Conservation (phyloP, 805 yeast species). For the Starmerella davenportii region DNA sequence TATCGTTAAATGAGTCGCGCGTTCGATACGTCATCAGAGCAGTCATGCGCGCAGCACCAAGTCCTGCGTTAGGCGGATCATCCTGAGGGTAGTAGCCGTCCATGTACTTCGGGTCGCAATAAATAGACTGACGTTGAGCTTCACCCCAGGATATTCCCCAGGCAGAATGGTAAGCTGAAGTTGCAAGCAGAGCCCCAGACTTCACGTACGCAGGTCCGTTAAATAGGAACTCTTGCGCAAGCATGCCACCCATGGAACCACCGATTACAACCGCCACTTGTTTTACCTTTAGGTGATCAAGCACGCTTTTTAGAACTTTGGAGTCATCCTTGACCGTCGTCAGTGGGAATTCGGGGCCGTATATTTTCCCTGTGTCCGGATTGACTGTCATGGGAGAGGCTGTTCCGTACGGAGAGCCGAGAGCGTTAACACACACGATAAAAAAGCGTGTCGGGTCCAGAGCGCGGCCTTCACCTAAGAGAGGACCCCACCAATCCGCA, state of each 20-base stretch:
- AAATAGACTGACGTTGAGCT: conserved; percentile 90
- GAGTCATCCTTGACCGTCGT: conserved; percentile 91
- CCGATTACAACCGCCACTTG: conserved; percentile 76
- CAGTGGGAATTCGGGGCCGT: conserved; percentile 90
- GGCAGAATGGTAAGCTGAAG: conserved; percentile 86
- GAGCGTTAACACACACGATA: conserved; percentile 73
- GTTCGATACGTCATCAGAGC: conserved; percentile 86
- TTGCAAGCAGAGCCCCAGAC: conserved; percentile 66
- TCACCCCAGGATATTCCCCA: conserved; percentile 99
- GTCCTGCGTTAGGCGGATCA: conserved; percentile 72
- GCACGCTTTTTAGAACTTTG: conserved; percentile 52
- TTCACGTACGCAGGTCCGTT: conserved; percentile 51
- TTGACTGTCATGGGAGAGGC: conserved; percentile 80
- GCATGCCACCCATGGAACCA: conserved; percentile 99
- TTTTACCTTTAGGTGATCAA: conserved; percentile 59
- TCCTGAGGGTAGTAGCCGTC: conserved; percentile 70
- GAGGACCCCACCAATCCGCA: conserved; percentile 97
- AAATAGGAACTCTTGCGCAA: conserved; percentile 73
- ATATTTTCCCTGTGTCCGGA: conserved; percentile 56
- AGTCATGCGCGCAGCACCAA: conserved; percentile 95
- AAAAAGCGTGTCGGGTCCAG: conserved; percentile 82
- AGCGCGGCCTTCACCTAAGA: conserved; percentile 68
- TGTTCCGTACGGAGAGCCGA: conserved; percentile 93
- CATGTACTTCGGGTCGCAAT: conserved; percentile 80
- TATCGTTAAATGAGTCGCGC: conserved; percentile 72